Evolutionary conservation across 345 rosid species (phyloP), one percentile per base, ranked within the genome.

Genomic region (Citrus trifoliata): DNA sequence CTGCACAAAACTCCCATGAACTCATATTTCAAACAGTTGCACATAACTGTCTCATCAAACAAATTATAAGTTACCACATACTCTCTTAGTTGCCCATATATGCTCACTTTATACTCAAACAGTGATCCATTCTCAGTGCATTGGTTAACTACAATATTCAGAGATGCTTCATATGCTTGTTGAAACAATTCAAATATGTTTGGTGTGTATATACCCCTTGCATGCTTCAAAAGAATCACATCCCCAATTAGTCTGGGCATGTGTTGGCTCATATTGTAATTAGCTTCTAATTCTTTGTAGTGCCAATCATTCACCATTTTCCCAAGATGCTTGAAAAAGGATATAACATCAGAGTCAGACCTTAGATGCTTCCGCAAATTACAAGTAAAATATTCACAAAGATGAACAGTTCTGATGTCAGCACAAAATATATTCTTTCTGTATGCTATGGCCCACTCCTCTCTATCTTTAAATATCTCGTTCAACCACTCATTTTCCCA

Each of bases 1-100:
- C 85, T 70, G 55, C 88, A 83, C 65, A 86, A 78, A 51, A 81
- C 68, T 72, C 87, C 85, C 77, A 81, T 72, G 32, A 40, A 86
- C 82, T 83, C 86, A 71, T 79, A 83, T 74, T 83, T 83, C 86
- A 64, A 79, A 68, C 85, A 86, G 19, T 46, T 60, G 72, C 88
- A 83, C 7, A 33, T 63, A 71, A 83, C 64, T n/a, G 32, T 74
- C 71, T 65, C 66, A 28, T 83, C 80, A 4, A 70, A 55, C 42
- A 38, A 79, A 60, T 77, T 78, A 64, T 69, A 83, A 33, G 64
- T 76, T 1, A 83, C 84, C 14, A 1, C 7, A 30, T 80, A 76
- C 70, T 78, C 84, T 51, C 59, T 67, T 25, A 10, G 66, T 68
- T 81, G 77, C 40, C 74, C 83, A 24, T 76, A 76, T 18, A 74